Conservation (phyloP, 345 rosid genomes). For the Lenwebbia sp. region DNA sequence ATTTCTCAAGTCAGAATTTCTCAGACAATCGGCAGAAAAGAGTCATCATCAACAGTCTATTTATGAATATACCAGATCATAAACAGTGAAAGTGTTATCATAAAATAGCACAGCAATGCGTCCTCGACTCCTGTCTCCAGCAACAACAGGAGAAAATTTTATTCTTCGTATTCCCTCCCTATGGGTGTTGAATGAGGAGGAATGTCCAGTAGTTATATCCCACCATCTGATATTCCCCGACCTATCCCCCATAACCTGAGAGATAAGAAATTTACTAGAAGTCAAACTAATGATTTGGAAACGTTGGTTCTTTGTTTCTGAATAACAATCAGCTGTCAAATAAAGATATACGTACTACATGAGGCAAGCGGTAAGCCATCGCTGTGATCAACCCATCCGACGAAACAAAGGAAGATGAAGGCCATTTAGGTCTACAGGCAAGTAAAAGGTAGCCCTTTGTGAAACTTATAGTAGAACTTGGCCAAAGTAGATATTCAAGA, state of each 20-base stretch:
- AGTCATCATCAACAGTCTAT: neutral
- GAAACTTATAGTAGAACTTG: neutral
- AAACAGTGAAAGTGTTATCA: conserved; percentile 92
- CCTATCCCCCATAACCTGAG: conserved; percentile 56
- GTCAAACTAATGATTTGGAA: neutral
- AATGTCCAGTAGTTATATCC: conserved; percentile 95
- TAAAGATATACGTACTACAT: conserved; percentile 59
- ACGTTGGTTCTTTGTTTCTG: neutral
- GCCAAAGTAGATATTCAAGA: neutral
- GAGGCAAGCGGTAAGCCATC: conserved; percentile 95
- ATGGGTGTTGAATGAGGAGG: conserved; percentile 87
- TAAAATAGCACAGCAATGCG: conserved; percentile 89
- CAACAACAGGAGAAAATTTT: conserved; percentile 90
- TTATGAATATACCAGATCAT: conserved; percentile 64
- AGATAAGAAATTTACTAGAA: neutral
- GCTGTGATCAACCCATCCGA: conserved; percentile 93
- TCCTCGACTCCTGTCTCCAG: conserved; percentile 92
- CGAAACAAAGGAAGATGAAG: conserved; percentile 88
- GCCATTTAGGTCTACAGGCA: conserved; percentile 94
- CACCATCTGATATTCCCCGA: conserved; percentile 98
- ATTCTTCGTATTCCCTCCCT: conserved; percentile 92
- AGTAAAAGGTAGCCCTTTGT: conserved; percentile 9
- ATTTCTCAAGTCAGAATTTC: neutral
- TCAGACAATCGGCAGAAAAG: neutral
- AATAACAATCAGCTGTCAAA: neutral